phyloP scores from a whole-genome alignment of 2,329 filamentous ascomycete genomes.

The Colletotrichum lini region DNA sequence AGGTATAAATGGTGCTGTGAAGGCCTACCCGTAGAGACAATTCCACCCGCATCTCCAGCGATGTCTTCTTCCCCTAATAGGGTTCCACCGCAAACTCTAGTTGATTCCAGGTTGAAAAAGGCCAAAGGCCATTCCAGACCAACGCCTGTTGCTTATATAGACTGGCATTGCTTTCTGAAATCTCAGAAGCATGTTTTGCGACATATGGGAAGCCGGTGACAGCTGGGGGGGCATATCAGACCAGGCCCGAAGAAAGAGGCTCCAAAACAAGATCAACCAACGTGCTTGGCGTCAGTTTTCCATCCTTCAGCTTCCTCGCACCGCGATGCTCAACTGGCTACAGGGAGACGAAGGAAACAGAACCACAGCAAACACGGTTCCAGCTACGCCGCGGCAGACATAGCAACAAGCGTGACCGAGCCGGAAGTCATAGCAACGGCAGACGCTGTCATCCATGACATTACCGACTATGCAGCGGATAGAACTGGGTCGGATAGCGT shows the following conservation, averaged over 20 bases:
- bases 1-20: too few species aligned
- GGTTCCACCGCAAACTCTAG: too few species aligned
- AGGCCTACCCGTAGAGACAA: too few species aligned
- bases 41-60: too few species aligned
- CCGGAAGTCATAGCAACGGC: background rate
- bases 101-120: too few species aligned
- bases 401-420: too few species aligned
- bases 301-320: background rate
- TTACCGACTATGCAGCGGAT: background rate
- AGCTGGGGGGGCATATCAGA: conserved; percentile 18
- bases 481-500: background rate
- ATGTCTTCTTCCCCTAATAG: too few species aligned
- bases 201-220: conserved; percentile 4
- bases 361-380: background rate
- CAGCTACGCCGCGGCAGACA: too few species aligned
- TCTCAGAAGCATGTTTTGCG: background rate
- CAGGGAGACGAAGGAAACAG: conserved; percentile 13
- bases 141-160: too few species aligned
- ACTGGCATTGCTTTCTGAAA: too few species aligned
- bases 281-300: conserved; percentile 17
- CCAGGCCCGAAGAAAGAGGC: conserved; percentile 13
- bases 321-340: background rate
- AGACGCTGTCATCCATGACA: background rate
- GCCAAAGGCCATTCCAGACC: too few species aligned
- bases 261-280: conserved; percentile 35